phyloP scores from a whole-genome alignment of 2,329 filamentous ascomycete species.

The Sporothrix variecibatus region DNA sequence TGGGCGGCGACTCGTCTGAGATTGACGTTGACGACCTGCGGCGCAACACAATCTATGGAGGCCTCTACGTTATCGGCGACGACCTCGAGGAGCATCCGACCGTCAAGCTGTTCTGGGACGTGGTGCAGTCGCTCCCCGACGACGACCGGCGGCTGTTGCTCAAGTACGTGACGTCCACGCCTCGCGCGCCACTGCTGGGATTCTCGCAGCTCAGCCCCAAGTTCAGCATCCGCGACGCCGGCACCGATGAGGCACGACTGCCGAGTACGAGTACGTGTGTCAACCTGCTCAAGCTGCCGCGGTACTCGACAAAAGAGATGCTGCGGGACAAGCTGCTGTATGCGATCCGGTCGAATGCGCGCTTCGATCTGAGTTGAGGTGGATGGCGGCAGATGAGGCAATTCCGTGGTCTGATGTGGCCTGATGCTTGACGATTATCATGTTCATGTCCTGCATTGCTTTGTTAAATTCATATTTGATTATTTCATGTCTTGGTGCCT shows the following conservation, averaged over 20 bases:
- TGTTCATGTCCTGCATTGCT: neutral
- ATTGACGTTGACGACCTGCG: constrained; percentile 88
- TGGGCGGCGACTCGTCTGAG: constrained; percentile 81
- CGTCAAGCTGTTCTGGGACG: constrained; percentile 86
- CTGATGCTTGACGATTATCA: neutral
- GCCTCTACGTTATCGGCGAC: constrained; percentile 86
- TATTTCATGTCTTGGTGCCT: neutral
- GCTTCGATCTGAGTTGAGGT: constrained; percentile 75
- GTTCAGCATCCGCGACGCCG: constrained; percentile 88
- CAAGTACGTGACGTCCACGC: constrained; percentile 94
- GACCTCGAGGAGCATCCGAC: constrained; percentile 84
- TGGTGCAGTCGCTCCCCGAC: constrained; percentile 76
- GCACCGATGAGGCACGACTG: constrained; percentile 71
- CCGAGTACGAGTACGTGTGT: constrained; percentile 96
- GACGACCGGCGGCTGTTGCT: constrained; percentile 80
- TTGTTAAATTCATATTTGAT: neutral
- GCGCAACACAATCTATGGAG: constrained; percentile 81
- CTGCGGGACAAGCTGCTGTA: constrained; percentile 83
- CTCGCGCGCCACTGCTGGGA: constrained; percentile 83
- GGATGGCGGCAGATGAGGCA: too few relatives aligned
- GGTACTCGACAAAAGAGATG: constrained; percentile 66
- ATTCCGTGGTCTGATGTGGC: neutral
- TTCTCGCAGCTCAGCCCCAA: constrained; percentile 82
- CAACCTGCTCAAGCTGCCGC: constrained; percentile 88
- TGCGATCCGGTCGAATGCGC: constrained; percentile 84